phyloP scores from a whole-genome alignment of 2,329 filamentous ascomycete species.

The Penicillium polonicum region DNA sequence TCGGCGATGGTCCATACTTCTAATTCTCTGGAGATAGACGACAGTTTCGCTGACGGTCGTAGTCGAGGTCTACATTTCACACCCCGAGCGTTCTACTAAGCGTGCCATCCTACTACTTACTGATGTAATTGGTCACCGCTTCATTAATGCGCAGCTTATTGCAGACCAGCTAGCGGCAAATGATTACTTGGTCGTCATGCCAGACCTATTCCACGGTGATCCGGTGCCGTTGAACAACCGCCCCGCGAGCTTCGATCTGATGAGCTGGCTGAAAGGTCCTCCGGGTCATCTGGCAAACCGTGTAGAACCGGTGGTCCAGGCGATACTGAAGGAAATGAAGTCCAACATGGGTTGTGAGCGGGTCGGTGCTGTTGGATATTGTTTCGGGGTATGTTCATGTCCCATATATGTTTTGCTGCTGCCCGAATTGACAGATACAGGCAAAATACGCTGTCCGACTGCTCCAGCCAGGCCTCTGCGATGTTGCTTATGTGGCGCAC shows the following conservation, averaged over 20 bases:
- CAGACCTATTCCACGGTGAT: constrained; percentile 23
- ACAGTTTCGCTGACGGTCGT: neutral
- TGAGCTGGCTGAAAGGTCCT: constrained; percentile 21
- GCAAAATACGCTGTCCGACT: constrained; percentile 66
- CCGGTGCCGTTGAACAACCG: constrained; percentile 19
- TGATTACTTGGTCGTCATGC: constrained; percentile 24
- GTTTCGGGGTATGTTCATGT: constrained; percentile 17
- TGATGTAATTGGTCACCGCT: constrained; percentile 23
- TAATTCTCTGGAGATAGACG: neutral
- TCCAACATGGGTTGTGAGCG: constrained; percentile 15
- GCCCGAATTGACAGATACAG: neutral
- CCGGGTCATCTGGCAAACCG: constrained; percentile 16
- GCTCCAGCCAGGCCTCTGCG: constrained; percentile 55
- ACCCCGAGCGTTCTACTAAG: constrained; percentile 10
- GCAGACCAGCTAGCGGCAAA: constrained; percentile 23
- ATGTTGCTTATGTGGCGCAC: constrained; percentile 69
- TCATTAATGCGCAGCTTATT: constrained; percentile 22
- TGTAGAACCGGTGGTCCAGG: constrained; percentile 19
- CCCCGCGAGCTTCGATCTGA: constrained; percentile 16
- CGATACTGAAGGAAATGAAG: constrained; percentile 19
- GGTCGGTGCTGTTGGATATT: constrained; percentile 21
- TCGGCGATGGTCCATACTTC: constrained; percentile 16
- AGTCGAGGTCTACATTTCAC: constrained; percentile 20
- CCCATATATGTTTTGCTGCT: neutral
- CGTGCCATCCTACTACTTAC: constrained; percentile 19